Evolutionary conservation across 768 basidiomycete species (phyloP), one percentile per base, ranked within the genome.

Genomic region (Dendrothele bispora): DNA sequence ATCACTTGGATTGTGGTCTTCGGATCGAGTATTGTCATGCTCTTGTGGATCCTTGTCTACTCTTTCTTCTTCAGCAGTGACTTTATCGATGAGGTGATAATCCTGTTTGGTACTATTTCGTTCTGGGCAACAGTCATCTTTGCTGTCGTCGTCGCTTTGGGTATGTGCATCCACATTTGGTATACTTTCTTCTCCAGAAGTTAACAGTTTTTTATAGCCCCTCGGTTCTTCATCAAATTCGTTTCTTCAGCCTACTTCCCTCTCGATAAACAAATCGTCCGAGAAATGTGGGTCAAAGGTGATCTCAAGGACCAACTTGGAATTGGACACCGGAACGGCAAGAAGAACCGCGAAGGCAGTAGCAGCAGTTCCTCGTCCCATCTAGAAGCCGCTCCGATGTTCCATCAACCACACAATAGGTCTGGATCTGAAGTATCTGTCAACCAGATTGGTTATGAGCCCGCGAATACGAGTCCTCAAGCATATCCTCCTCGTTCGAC

Each of bases 231-330:
- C 26, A 72, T 83, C 66, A 90, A 91, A 60, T 91, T 80, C 61
- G 60, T 86, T 51, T 71, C 77, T 8, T 73, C 83, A 1, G 77
- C 84, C 1, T 97, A 94, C 58, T 68, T 64, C 39, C 94, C 95
- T 2, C 71, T 84, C 15, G 95, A 98, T 74, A 87, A 83, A 61
- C 90, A 97, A 57, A 84, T 98, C 47, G 75, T 98, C 7, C 84
- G 95, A 24, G 95, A 98, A 72, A 87, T 84, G 80, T 92, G 89
- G 90, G 88, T 92, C 4, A 59, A 64, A 49, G 91, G 91, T 3
- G 83, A 91, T 59, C 74, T 93, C 47, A 93, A 93, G 62, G 89
- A 91, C 53, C 80, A 75, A 32, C 72, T 93, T 4, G 91, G 91
- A 3, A 77, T 93, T 46, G 65, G 71, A 28, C 87, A 84, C 56